These are phyloP conservation scores for Saitozyma sp. DNA, from an alignment of 768 basidiomycete species.

Conservation along the genomic window DNA sequence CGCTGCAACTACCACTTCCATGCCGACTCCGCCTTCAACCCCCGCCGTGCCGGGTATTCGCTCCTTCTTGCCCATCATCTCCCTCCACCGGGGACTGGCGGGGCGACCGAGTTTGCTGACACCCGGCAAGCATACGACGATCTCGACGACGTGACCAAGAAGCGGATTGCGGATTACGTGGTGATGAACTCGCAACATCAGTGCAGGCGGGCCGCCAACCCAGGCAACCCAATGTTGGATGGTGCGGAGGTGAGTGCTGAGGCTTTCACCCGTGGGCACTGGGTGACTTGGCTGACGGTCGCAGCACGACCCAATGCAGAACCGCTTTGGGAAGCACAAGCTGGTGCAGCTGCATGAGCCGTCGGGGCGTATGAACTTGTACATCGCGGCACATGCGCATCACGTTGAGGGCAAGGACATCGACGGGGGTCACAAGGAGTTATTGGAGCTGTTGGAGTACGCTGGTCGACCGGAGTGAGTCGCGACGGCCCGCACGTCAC, in stretches of 20 bases:
- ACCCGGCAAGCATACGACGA: slow-evolving; percentile 38
- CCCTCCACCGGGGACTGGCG: slow-evolving; percentile 36
- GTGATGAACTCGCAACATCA: slow-evolving; percentile 30
- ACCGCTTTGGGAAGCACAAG: slow-evolving; percentile 10
- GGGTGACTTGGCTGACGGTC: too few relatives aligned
- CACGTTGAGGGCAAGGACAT: too few relatives aligned
- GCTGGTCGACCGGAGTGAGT: too few relatives aligned
- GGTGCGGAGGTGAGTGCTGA: neutral
- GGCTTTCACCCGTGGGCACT: neutral
- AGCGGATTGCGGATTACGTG: slow-evolving; percentile 19
- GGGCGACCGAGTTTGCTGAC: slow-evolving; percentile 46
- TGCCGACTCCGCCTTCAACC: slow-evolving; percentile 29
- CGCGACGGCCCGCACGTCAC: too few relatives aligned
- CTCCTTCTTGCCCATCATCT: slow-evolving; percentile 42
- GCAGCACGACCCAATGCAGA: neutral
- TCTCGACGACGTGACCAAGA: slow-evolving; percentile 39
- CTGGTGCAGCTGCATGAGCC: slow-evolving; percentile 13
- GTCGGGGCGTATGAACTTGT: slow-evolving; percentile 11
- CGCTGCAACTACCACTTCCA: slow-evolving; percentile 21
- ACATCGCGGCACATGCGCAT: slow-evolving; percentile 10
- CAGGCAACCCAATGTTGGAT: neutral
- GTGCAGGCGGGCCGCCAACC: slow-evolving; percentile 9
- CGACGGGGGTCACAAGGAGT: too few relatives aligned
- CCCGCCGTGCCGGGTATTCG: slow-evolving; percentile 35
- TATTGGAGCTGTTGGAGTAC: too few relatives aligned